Percentiles rank a stretch among this genome's conserved stretches.
phyloP scores from a whole-genome alignment of 495 filamentous ascomycete species.

The Aspergillus ellipticus region DNA sequence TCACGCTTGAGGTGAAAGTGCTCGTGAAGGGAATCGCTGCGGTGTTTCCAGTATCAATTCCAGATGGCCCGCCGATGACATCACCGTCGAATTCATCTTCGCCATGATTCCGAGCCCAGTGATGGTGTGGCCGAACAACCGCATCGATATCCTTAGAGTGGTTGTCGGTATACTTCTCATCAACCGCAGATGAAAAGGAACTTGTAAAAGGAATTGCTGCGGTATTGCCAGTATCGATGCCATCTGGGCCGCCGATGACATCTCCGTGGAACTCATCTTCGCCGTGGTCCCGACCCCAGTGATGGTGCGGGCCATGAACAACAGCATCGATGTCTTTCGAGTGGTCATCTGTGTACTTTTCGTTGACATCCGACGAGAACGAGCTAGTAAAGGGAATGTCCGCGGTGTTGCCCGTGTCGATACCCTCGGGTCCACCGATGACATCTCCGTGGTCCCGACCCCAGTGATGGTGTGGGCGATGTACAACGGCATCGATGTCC shows the following conservation, averaged over 20 bases:
- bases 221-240: constrained; percentile 9
- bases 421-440: not conserved
- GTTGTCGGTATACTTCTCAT: constrained; percentile 1
- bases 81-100: constrained; percentile 3
- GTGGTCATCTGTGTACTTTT: constrained; percentile 2
- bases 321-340: not conserved
- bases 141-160: constrained; percentile 6
- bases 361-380: not conserved
- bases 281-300: not conserved
- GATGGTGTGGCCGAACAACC: not conserved
- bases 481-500: no score
- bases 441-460: not conserved
- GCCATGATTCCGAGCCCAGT: constrained; percentile 7
- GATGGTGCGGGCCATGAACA: not conserved
- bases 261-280: not conserved
- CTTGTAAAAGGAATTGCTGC: not conserved
- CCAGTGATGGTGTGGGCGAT: not conserved
- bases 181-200: not conserved
- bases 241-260: constrained; percentile 8
- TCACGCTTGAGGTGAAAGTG: not conserved
- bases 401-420: not conserved
- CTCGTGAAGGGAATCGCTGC: constrained; percentile 1
- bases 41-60: constrained; percentile 28
- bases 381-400: not conserved
- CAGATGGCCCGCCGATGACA: constrained; percentile 23